Evolutionary conservation across 768 basidiomycete species (phyloP).

Genomic region (Zangia roseola): DNA sequence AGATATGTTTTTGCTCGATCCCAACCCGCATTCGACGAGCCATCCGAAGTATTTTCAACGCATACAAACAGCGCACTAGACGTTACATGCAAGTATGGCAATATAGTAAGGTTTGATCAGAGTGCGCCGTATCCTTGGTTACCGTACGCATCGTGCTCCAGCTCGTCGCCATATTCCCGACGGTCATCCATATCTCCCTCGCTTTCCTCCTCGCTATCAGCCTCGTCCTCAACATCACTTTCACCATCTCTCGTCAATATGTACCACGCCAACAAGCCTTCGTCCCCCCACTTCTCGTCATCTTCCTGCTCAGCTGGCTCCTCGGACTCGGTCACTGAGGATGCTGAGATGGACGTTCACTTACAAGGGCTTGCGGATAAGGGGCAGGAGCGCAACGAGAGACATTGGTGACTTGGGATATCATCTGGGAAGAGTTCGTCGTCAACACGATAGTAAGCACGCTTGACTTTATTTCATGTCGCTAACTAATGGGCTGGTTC

Average conservation of each 20-base stretch:
- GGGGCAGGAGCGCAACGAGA: conserved; percentile 27
- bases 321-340: neutral
- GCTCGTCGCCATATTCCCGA: too few relatives aligned
- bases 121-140: too few relatives aligned
- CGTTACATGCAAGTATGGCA: neutral
- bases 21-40: neutral
- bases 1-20: neutral
- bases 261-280: too few relatives aligned
- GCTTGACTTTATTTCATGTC: neutral
- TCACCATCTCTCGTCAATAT: too few relatives aligned
- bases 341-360: conserved; percentile 10
- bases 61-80: neutral
- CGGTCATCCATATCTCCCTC: too few relatives aligned
- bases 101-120: neutral
- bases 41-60: neutral
- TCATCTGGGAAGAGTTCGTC: conserved; percentile 25
- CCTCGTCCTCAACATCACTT: too few relatives aligned
- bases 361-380: conserved; percentile 22
- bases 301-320: too few relatives aligned
- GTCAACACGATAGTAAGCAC: neutral
- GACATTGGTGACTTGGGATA: conserved; percentile 27
- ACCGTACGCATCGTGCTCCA: too few relatives aligned
- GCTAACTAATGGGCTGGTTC: neutral
- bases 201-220: too few relatives aligned
- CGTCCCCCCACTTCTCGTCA: too few relatives aligned